A percentile compares a stretch with the other conserved stretches of the same genome.
Evolutionary conservation across 345 rosid genomes (phyloP).

Genomic region (Tarenaya hassleriana): DNA sequence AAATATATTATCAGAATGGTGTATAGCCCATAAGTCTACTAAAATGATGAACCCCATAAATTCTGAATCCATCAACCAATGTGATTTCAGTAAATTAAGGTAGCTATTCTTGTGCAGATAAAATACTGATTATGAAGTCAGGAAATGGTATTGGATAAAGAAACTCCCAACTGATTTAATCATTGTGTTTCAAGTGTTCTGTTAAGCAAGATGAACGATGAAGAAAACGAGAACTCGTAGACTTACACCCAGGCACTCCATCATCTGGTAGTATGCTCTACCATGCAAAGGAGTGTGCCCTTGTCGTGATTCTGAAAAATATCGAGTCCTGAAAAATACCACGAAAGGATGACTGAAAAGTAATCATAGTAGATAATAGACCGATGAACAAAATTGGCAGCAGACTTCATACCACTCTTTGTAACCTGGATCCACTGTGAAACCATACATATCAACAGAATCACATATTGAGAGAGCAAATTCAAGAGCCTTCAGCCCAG

Average conservation of each 20-base stretch:
- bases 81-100: constrained; percentile 5
- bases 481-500: constrained; percentile 94
- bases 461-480: constrained; percentile 88
- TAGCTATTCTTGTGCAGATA: constrained; percentile 1
- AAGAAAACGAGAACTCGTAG: constrained; percentile 5
- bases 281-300: constrained; percentile 99
- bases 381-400: neutral
- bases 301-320: constrained; percentile 89
- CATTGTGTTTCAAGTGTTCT: too few relatives aligned
- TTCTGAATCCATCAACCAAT: neutral
- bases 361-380: neutral
- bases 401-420: constrained; percentile 65
- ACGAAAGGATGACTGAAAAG: neutral
- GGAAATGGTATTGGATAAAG: neutral
- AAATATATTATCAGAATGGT: constrained; percentile 9
- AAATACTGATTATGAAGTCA: too few relatives aligned
- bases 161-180: too few relatives aligned
- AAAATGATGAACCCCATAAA: constrained; percentile 6
- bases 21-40: too few relatives aligned
- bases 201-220: neutral
- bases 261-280: constrained; percentile 96
- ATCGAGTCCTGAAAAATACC: constrained; percentile 66
- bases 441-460: constrained; percentile 93
- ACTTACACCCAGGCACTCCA: constrained; percentile 98
- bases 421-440: constrained; percentile 95